Conservation (phyloP, 495 filamentous ascomycete species). For the Neurospora sp. region DNA sequence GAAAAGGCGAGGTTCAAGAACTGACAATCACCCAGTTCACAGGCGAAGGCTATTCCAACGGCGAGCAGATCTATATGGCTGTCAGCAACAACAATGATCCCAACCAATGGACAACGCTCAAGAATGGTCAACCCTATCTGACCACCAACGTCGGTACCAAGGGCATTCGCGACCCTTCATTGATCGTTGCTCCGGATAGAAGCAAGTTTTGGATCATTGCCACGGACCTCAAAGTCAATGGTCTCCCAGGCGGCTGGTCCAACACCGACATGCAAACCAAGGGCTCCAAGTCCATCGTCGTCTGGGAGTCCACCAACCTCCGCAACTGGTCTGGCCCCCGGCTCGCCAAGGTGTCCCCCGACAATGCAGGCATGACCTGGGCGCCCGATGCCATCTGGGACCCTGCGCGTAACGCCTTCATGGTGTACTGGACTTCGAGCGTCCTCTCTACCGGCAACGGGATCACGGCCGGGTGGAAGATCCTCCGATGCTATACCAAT, state of each 20-base stretch:
- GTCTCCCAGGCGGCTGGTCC: not conserved
- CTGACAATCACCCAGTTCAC: not conserved
- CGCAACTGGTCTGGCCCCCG: not conserved
- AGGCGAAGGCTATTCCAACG: slow-evolving; percentile 1
- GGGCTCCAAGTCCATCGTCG: slow-evolving; percentile 1
- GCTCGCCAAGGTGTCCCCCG: not conserved
- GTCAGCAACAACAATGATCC: slow-evolving; percentile 4
- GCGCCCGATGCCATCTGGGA: slow-evolving; percentile 5
- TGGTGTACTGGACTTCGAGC: slow-evolving; percentile 1
- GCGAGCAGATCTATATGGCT: slow-evolving; percentile 3
- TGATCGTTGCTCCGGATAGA: slow-evolving; percentile 1
- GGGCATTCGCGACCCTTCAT: slow-evolving; percentile 3
- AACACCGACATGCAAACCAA: slow-evolving; percentile 1
- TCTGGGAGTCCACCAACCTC: slow-evolving; percentile 1
- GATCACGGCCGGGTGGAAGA: not conserved
- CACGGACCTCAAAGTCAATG: slow-evolving; percentile 4
- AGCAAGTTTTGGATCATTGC: slow-evolving; percentile 1
- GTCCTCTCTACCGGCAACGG: not conserved
- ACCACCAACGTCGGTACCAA: not conserved
- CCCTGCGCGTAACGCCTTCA: not conserved
- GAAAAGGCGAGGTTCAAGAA: not conserved
- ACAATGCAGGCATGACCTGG: slow-evolving; percentile 2
- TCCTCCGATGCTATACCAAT: not conserved
- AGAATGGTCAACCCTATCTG: not conserved
- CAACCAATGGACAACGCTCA: slow-evolving; percentile 2